A percentile compares a stretch with the other conserved stretches of the same genome.
These are phyloP conservation scores for Elongisporangium anandrum DNA, from an alignment of 352 stramenopile genomes.

Conservation along the genomic window DNA sequence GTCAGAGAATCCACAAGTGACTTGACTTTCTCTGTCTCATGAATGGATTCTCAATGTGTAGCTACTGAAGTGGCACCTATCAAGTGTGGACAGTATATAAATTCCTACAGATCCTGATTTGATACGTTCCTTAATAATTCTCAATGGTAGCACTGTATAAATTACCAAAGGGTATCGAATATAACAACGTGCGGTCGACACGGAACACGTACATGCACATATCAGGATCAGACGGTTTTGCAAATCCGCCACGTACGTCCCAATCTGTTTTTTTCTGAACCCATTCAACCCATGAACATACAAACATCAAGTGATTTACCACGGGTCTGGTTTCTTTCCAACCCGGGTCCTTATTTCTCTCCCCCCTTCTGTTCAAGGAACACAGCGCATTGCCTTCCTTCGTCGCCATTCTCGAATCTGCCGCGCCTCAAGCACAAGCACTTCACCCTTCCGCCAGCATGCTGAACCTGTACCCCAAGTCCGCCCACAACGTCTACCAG, in stretches of 20 bases:
- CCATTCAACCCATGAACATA: background rate
- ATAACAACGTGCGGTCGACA: background rate
- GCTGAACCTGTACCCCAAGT: constrained; percentile 76
- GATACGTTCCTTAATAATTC: background rate
- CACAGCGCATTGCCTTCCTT: background rate
- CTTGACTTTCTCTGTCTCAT: constrained; percentile 1
- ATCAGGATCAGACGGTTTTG: background rate
- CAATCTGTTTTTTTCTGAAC: background rate
- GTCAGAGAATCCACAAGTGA: no score
- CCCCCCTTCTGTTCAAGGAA: background rate
- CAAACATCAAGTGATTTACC: constrained; percentile 6
- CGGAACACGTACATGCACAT: background rate
- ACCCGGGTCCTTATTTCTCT: constrained; percentile 4
- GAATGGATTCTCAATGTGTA: background rate
- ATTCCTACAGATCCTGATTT: background rate
- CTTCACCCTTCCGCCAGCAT: constrained; percentile 21
- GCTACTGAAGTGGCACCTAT: background rate
- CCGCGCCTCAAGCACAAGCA: constrained; percentile 3
- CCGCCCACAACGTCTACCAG: constrained; percentile 56
- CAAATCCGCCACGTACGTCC: background rate
- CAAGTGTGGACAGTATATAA: background rate
- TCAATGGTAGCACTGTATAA: background rate
- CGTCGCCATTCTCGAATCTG: constrained; percentile 25
- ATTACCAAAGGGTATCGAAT: background rate
- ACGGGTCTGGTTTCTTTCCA: constrained; percentile 6